Conservation (phyloP, 345 rosid species). For the Pugionium dolabratum region DNA sequence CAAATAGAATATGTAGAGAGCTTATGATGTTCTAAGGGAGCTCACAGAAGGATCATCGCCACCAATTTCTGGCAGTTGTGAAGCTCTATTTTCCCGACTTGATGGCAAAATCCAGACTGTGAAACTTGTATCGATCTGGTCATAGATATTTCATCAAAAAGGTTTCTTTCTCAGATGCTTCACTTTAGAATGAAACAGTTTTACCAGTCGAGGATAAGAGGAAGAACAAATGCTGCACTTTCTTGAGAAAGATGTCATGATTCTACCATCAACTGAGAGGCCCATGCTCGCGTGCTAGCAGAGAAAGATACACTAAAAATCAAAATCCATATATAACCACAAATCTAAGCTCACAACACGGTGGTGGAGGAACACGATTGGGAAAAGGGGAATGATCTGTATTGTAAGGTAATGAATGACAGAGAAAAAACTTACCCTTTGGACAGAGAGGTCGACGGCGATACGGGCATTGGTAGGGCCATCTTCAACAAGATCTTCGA, state of each 20-base stretch:
- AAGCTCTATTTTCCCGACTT: constrained; percentile 40
- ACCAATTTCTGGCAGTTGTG: constrained; percentile 60
- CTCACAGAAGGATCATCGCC: constrained; percentile 85
- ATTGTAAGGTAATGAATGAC: too few relatives aligned
- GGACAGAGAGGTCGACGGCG: constrained; percentile 54
- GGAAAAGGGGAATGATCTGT: background rate
- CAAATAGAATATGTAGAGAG: background rate
- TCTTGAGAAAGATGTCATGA: constrained; percentile 56
- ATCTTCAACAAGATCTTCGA: constrained; percentile 71
- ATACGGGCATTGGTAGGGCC: constrained; percentile 51
- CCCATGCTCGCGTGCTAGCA: constrained; percentile 91
- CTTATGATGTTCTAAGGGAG: constrained; percentile 10
- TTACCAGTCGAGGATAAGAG: constrained; percentile 47
- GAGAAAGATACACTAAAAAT: background rate
- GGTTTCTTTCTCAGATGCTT: constrained; percentile 11
- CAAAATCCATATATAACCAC: background rate
- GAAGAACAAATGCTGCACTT: constrained; percentile 73
- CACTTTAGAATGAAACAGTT: constrained; percentile 8
- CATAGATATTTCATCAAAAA: constrained; percentile 15
- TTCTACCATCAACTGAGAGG: constrained; percentile 78
- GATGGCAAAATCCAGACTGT: constrained; percentile 79
- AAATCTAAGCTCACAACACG: background rate
- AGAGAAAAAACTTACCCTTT: constrained; percentile 47
- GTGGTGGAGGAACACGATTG: too few relatives aligned
- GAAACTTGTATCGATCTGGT: constrained; percentile 71